Evolutionary conservation across 2,329 filamentous ascomycete species (phyloP).

Genomic region (Decorospora gaudefroyi): DNA sequence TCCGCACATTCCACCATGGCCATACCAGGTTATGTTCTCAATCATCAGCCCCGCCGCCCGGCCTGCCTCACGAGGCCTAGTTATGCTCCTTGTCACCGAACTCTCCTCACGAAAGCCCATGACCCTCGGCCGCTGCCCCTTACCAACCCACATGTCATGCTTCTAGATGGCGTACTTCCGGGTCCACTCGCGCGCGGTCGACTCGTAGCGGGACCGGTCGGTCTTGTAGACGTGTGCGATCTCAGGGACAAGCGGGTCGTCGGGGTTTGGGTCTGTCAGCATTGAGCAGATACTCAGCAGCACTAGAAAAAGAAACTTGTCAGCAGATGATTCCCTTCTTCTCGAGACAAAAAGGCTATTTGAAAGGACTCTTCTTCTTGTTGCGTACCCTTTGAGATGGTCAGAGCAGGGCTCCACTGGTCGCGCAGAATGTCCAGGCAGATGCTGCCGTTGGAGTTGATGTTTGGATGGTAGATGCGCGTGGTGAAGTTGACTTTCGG

Average conservation of each 20-base stretch:
- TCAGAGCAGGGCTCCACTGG: conserved; percentile 98
- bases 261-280: conserved; percentile 98
- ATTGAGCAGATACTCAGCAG: conserved; percentile 99
- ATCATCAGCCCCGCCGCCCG: conserved; percentile 18
- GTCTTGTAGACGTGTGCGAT: conserved; percentile 99
- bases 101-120: too few relatives aligned
- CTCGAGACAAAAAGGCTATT: too few relatives aligned
- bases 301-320: conserved; percentile 59
- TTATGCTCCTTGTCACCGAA: too few relatives aligned
- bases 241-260: conserved; percentile 97
- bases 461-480: conserved; percentile 99
- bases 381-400: conserved; percentile 96
- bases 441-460: conserved; percentile 99
- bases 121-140: too few relatives aligned
- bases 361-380: too few relatives aligned
- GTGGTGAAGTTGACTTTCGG: conserved; percentile 99
- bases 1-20: conserved; percentile 38
- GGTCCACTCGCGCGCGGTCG: conserved; percentile 96
- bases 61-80: too few relatives aligned
- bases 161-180: conserved; percentile 97
- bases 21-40: conserved; percentile 30
- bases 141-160: conserved; percentile 10
- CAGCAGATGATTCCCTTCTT: conserved; percentile 6
- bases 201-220: conserved; percentile 92
- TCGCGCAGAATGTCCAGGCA: conserved; percentile 98